Base-by-base conservation (phyloP, 2,329 filamentous ascomycete genomes). In the Talaromyces sp. region DNA sequence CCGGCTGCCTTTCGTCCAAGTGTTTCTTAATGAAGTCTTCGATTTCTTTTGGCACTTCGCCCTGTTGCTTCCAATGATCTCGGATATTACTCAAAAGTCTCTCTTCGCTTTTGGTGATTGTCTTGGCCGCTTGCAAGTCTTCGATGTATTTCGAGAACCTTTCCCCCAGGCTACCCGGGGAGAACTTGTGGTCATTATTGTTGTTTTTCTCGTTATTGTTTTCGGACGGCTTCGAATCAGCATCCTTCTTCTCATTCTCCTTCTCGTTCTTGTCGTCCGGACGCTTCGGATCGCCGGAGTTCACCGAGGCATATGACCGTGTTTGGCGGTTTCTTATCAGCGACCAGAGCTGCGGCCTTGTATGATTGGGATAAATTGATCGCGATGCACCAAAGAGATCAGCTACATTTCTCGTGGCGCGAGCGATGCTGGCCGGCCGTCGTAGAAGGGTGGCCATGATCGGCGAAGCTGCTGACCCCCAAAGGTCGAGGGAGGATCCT, bases 361-460 rank as follows among this genome's bases (percentile, higher is more conserved):
- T 67, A 64, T 70, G 61, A 71, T 73, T 71, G 70, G 75, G 60
- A 68, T 76, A 70, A 68, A 71, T 66, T 71, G 78, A 70, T 76
- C 78, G 78, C 64, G 79, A 76, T 69, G 81, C 79, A 58, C 82
- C 75, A 63, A 82, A 75, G 68, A 78, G 76, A 70, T 82, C 81
- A 70, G 83, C 77, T 66, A 81, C 81, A 66, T 82, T 77, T 74
- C 82, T 83, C 62, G 84, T 83, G 70, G 86, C 80, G 73, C 84
- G 82, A 77, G 85, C 84, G 72, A 89, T 77, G 74, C 85, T 83
- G 79, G 85, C 84, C 73, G 87, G 83, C 75, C 86, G 85, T 74
- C 86, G 84, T 67, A 89, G 78, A 70, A 87, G 79, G 49, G 19
- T 26, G 73, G 86, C 86, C 87, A 89, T 89, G 76, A 73, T 80